A percentile compares a stretch with the other conserved stretches of the same genome.
Evolutionary conservation across 768 basidiomycete genomes (phyloP).

Genomic region (Pluteus cervinus): DNA sequence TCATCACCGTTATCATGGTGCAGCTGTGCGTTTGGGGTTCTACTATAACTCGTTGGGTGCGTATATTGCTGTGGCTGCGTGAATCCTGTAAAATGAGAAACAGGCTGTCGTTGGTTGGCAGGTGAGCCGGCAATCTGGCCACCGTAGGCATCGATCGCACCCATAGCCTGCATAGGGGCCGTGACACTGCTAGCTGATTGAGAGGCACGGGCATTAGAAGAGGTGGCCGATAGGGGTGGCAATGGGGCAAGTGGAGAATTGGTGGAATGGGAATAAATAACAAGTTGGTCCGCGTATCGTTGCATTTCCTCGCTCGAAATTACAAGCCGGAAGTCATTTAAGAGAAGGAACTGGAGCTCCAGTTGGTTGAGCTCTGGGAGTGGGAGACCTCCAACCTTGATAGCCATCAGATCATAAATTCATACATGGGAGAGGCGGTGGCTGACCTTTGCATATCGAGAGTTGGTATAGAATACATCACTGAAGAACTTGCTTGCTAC

Average conservation of each 20-base stretch:
- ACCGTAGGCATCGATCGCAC: conserved; percentile 48
- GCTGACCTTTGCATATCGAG: conserved; percentile 92
- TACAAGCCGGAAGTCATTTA: conserved; percentile 91
- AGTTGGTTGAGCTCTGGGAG: conserved; percentile 91
- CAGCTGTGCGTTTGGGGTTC: conserved; percentile 5
- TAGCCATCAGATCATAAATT: not conserved
- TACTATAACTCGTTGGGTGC: conserved; percentile 1
- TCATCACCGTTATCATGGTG: conserved; percentile 10
- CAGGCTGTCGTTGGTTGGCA: conserved; percentile 1
- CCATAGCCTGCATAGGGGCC: conserved; percentile 33
- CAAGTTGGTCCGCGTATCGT: conserved; percentile 85
- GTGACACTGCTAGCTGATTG: not conserved
- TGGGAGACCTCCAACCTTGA: conserved; percentile 91
- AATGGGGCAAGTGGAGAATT: conserved; percentile 14
- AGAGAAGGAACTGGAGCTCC: conserved; percentile 92
- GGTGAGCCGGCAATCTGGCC: conserved; percentile 28
- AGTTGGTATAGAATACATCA: conserved; percentile 99
- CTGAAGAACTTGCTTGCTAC: conserved; percentile 99
- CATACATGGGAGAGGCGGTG: conserved; percentile 6
- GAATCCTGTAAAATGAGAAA: not conserved
- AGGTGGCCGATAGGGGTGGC: conserved; percentile 12
- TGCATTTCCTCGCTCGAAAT: conserved; percentile 92
- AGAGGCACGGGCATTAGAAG: conserved; percentile 1
- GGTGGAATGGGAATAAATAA: conserved; percentile 53
- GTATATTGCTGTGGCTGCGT: conserved; percentile 1